Conservation (phyloP, 495 filamentous ascomycete species). For the Poronia punctata region DNA sequence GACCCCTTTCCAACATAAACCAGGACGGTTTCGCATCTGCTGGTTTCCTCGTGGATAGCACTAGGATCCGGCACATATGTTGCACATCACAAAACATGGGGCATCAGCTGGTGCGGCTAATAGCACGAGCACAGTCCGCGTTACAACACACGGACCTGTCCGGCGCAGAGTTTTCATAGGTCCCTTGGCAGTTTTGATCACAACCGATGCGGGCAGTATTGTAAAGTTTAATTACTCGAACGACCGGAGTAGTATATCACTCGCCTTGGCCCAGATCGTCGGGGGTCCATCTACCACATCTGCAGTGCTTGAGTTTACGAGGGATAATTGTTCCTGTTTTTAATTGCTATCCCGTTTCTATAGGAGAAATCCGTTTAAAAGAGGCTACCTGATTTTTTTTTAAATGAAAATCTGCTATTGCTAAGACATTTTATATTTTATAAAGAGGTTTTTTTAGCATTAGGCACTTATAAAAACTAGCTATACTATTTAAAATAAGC, state of each 20-base stretch:
- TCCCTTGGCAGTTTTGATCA: slow-evolving; percentile 32
- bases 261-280: slow-evolving; percentile 17
- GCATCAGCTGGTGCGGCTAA: slow-evolving; percentile 25
- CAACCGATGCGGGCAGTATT: slow-evolving; percentile 35
- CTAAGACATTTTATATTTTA: too few relatives aligned
- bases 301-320: too few relatives aligned
- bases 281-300: slow-evolving; percentile 15
- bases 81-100: slow-evolving; percentile 26
- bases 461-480: too few relatives aligned
- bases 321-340: too few relatives aligned
- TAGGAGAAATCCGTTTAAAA: too few relatives aligned
- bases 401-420: too few relatives aligned
- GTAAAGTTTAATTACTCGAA: slow-evolving; percentile 18
- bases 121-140: slow-evolving; percentile 8
- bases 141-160: slow-evolving; percentile 35
- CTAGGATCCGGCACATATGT: slow-evolving; percentile 40
- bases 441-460: too few relatives aligned
- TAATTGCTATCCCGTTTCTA: too few relatives aligned
- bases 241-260: slow-evolving; percentile 13
- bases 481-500: too few relatives aligned
- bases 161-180: slow-evolving; percentile 37
- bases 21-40: slow-evolving; percentile 41
- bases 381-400: too few relatives aligned
- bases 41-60: slow-evolving; percentile 38
- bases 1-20: slow-evolving; percentile 45